These are phyloP conservation scores for Mycena sp. DNA, from an alignment of 1,284 basidiomycete species.

Conservation along the genomic window DNA sequence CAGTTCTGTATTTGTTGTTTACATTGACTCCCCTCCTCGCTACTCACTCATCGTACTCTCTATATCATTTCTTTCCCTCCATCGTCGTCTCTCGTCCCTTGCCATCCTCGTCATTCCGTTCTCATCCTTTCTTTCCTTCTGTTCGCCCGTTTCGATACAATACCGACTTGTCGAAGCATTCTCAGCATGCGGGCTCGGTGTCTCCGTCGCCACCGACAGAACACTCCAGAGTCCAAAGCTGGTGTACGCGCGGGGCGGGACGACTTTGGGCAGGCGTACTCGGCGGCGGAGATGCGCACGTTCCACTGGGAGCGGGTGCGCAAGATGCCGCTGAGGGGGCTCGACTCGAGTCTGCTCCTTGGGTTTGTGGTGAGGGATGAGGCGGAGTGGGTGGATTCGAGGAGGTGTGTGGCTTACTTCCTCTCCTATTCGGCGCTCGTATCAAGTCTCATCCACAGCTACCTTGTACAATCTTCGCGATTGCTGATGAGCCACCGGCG, in stretches of 20 bases:
- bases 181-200: too few species aligned
- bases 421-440: background rate
- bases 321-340: slow-evolving; percentile 89
- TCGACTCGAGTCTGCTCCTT: slow-evolving; percentile 97
- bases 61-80: too few species aligned
- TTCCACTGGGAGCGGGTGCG: slow-evolving; percentile 95
- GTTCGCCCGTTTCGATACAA: background rate
- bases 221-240: background rate
- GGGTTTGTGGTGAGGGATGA: slow-evolving; percentile 90
- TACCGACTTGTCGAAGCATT: background rate
- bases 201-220: too few species aligned
- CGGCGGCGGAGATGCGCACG: slow-evolving; percentile 51
- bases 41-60: too few species aligned
- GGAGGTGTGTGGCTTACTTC: slow-evolving; percentile 44
- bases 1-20: too few species aligned
- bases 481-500: slow-evolving; percentile 84
- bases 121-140: too few species aligned
- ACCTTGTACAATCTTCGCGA: slow-evolving; percentile 62
- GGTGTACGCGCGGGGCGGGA: slow-evolving; percentile 13
- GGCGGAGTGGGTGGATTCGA: slow-evolving; percentile 88
- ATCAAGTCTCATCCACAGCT: slow-evolving; percentile 3
- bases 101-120: too few species aligned
- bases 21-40: too few species aligned
- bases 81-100: too few species aligned
- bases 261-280: too few species aligned